Evolutionary conservation across 2,329 filamentous ascomycete species (phyloP).

Genomic region (Talaromyces marneffei): DNA sequence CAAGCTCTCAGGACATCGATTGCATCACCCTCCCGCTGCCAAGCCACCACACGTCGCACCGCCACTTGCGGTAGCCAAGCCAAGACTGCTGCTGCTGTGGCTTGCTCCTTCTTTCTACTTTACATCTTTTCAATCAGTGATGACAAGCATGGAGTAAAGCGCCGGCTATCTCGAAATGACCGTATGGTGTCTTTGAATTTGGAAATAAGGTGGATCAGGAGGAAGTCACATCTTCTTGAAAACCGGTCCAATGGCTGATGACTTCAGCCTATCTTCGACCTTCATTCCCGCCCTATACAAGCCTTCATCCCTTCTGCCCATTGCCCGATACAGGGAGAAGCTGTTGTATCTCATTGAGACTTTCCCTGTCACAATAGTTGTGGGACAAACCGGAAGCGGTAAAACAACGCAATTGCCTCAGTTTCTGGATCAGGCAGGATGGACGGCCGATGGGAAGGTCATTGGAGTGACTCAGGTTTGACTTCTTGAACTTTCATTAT

Average conservation of each 20-base stretch:
- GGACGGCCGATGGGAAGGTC: constrained; percentile 75
- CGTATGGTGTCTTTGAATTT: neutral
- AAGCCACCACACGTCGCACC: constrained; percentile 4
- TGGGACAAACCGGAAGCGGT: constrained; percentile 90
- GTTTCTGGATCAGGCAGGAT: constrained; percentile 80
- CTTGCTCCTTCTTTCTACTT: neutral
- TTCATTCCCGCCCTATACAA: constrained; percentile 81
- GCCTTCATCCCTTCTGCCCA: constrained; percentile 75
- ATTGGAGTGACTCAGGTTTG: constrained; percentile 86
- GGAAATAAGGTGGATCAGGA: neutral
- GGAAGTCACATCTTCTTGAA: neutral
- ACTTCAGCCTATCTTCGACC: constrained; percentile 39
- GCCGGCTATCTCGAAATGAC: neutral
- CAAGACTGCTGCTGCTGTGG: neutral
- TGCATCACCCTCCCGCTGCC: neutral
- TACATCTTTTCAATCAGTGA: neutral
- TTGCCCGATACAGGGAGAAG: constrained; percentile 71
- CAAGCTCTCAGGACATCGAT: constrained; percentile 27
- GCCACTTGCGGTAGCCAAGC: neutral
- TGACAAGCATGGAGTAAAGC: neutral
- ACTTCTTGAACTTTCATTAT: neutral
- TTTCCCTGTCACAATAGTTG: constrained; percentile 75
- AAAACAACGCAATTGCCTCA: constrained; percentile 96
- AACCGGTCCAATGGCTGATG: constrained; percentile 34
- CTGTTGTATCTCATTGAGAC: constrained; percentile 84